Conservation (phyloP, 495 filamentous ascomycete genomes). For the Xylaria acuta region DNA sequence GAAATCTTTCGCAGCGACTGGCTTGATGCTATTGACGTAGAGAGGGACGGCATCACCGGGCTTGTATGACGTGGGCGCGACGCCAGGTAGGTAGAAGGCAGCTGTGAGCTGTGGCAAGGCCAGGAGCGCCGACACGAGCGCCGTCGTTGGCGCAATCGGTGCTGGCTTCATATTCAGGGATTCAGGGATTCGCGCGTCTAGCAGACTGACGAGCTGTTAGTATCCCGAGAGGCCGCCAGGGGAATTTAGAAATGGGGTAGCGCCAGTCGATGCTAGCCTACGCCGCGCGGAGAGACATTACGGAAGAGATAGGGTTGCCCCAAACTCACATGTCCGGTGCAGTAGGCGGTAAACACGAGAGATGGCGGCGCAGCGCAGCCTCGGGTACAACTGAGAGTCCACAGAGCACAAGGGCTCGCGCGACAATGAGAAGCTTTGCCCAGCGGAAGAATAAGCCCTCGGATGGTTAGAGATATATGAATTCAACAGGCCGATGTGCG, state of each 20-base stretch:
- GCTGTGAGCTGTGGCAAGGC: conserved; percentile 61
- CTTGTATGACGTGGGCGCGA: conserved; percentile 92
- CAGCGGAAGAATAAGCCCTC: neutral
- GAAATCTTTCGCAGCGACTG: conserved; percentile 75
- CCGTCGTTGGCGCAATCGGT: conserved; percentile 54
- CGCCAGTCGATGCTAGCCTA: neutral
- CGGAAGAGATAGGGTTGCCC: too few relatives aligned
- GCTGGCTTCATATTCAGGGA: conserved; percentile 52
- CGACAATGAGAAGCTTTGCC: neutral
- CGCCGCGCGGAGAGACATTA: neutral
- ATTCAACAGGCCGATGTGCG: neutral
- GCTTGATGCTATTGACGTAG: conserved; percentile 90
- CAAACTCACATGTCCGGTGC: conserved; percentile 9
- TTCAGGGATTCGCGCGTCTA: conserved; percentile 5
- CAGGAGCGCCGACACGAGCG: conserved; percentile 53
- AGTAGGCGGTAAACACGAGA: neutral
- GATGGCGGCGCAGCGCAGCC: conserved; percentile 9
- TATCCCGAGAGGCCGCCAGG: neutral
- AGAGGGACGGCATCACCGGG: conserved; percentile 79
- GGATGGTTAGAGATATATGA: neutral
- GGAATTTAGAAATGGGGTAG: neutral
- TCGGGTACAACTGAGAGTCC: neutral
- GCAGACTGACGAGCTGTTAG: neutral
- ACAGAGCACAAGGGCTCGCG: conserved; percentile 25
- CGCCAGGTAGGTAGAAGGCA: conserved; percentile 95